Evolutionary conservation across 495 filamentous ascomycete species (phyloP).

Genomic region (Aspergillus cavernicola): DNA sequence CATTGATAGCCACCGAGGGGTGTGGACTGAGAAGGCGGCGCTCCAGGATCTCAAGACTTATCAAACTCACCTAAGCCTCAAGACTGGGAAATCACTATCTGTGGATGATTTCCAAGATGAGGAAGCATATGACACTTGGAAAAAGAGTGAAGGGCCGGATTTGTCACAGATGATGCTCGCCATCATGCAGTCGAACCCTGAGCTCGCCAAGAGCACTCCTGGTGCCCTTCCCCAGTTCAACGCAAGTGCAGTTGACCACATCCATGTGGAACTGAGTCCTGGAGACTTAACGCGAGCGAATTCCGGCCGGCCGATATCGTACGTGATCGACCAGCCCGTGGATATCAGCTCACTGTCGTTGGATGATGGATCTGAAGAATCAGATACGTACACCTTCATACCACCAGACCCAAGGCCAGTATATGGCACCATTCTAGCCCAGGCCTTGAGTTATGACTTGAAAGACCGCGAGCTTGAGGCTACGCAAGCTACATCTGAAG

Average conservation of each 20-base stretch:
- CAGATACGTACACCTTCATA: slow-evolving; percentile 77
- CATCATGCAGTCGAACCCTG: slow-evolving; percentile 81
- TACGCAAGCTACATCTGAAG: slow-evolving; percentile 49
- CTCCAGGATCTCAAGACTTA: slow-evolving; percentile 90
- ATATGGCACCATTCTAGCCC: slow-evolving; percentile 72
- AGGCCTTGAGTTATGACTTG: slow-evolving; percentile 68
- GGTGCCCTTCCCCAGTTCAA: slow-evolving; percentile 52
- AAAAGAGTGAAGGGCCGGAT: slow-evolving; percentile 74
- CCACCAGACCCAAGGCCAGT: slow-evolving; percentile 78
- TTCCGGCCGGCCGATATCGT: slow-evolving; percentile 50
- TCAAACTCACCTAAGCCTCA: slow-evolving; percentile 77
- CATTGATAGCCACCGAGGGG: slow-evolving; percentile 71
- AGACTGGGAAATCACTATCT: slow-evolving; percentile 72
- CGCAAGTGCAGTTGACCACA: slow-evolving; percentile 31
- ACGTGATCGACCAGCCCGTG: slow-evolving; percentile 71
- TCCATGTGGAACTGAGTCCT: slow-evolving; percentile 47
- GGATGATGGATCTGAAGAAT: slow-evolving; percentile 45
- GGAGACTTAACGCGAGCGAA: slow-evolving; percentile 56
- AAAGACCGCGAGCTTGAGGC: slow-evolving; percentile 53
- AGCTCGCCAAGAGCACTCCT: slow-evolving; percentile 68
- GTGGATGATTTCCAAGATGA: slow-evolving; percentile 87
- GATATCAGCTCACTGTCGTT: slow-evolving; percentile 72
- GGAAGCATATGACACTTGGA: slow-evolving; percentile 88
- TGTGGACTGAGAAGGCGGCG: slow-evolving; percentile 90
- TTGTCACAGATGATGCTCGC: slow-evolving; percentile 89